Evolutionary conservation across 2,329 filamentous ascomycete species (phyloP).

Genomic region (Colletotrichum musicola): DNA sequence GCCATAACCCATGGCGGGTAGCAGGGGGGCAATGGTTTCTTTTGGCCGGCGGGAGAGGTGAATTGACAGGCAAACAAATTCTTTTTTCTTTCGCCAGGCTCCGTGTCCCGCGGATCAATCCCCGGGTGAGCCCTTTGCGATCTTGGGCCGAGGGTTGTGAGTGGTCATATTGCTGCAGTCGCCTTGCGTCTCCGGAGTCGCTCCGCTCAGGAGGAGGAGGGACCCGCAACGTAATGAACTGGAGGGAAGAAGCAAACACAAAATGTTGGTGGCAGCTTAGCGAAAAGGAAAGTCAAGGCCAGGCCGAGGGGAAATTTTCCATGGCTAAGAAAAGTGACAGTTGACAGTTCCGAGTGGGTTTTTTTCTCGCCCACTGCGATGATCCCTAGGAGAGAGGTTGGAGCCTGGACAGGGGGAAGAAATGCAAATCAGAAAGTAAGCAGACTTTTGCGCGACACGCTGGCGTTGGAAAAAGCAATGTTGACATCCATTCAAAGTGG

Average conservation of each 20-base stretch:
- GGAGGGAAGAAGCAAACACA: conserved; percentile 18
- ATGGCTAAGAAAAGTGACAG: conserved; percentile 11
- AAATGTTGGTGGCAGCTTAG: background rate
- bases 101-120: background rate
- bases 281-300: background rate
- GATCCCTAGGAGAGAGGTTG: too few relatives aligned
- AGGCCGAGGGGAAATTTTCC: background rate
- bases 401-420: background rate
- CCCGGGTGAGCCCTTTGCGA: too few relatives aligned
- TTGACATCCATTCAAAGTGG: background rate
- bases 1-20: too few relatives aligned
- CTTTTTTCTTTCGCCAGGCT: background rate
- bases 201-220: background rate
- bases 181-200: background rate
- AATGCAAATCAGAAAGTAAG: conserved; percentile 1
- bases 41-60: background rate
- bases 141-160: background rate
- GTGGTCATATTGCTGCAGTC: background rate
- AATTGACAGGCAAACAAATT: background rate
- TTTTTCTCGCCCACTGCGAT: background rate
- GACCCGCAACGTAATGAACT: background rate
- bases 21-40: too few relatives aligned
- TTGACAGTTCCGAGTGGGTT: background rate
- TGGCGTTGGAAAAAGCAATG: background rate
- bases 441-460: background rate